Evolutionary conservation across 495 filamentous ascomycete species (phyloP), one percentile per base, ranked within the genome.

Genomic region (Acidiella bohemica): DNA sequence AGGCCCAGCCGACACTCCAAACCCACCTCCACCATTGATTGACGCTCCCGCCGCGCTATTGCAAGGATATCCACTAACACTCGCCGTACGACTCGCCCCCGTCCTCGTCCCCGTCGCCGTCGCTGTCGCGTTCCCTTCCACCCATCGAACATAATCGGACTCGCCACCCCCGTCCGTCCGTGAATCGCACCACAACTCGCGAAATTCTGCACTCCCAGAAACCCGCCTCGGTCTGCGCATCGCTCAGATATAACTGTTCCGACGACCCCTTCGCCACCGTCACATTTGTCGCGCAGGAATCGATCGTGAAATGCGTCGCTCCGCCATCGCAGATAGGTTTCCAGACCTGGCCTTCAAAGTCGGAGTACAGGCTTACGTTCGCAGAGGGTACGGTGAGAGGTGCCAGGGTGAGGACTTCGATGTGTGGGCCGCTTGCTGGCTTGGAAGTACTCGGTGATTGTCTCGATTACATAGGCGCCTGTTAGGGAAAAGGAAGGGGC

Each of bases 381-480:
- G 18, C 24, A 19, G 43, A 17, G 3, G 41, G 24, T 14, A 54
- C 29, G 36, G 24, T 39, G 11, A 56, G 18, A 12, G 43, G 50
- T 2, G 47, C 47, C n/a, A 39, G 12, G 26, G 23, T 47, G 47
- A 47, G 47, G 12, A 46, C 36, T 25, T 50, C 47, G 16, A 41
- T 26, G 14, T 58, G 54, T 3, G 53, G 53, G n/a, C 40, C 55
- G 19, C 16, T 17, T 0, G 47, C 32, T n/a, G 53, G 55, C 39
- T 54, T 58, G 16, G 37, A n/a, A 36, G 36, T 55, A 54, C 12
- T 29, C 34, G 5, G 37, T 40, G 20, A 58, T 51, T 18, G 55
- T 56, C 40, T 58, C 55, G 29, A 55, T 41, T 10, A 55, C 54
- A 27, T 45, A 39, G 6, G 41, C 39, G 44, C 50, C 54, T 20